phyloP scores from a whole-genome alignment of 139 green algal genomes.

The Asterochloris erici region DNA sequence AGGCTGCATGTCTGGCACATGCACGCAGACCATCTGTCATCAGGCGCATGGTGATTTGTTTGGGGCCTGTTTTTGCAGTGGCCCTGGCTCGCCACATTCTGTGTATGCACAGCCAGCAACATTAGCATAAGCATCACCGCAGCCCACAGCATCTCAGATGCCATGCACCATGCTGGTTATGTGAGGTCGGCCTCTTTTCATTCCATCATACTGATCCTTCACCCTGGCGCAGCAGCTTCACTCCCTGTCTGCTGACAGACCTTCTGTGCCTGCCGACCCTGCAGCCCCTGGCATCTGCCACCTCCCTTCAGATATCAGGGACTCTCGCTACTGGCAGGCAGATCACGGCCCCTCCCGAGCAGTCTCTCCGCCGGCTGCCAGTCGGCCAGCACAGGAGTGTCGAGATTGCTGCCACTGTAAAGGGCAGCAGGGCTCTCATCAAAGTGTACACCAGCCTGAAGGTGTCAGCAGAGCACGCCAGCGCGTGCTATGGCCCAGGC shows the following conservation, averaged over 20 bases:
- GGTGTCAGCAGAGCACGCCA: slow-evolving; percentile 30
- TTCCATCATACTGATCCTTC: neutral
- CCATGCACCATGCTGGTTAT: too few relatives aligned
- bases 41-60: too few relatives aligned
- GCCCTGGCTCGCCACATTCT: too few relatives aligned
- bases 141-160: too few relatives aligned
- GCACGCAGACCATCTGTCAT: too few relatives aligned
- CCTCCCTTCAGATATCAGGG: slow-evolving; percentile 26
- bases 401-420: slow-evolving; percentile 34
- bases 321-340: slow-evolving; percentile 54
- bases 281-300: slow-evolving; percentile 36
- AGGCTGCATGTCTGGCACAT: too few relatives aligned
- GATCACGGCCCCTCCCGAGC: slow-evolving; percentile 36
- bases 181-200: too few relatives aligned
- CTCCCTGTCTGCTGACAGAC: neutral
- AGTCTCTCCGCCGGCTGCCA: slow-evolving; percentile 11
- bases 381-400: slow-evolving; percentile 47
- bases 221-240: neutral
- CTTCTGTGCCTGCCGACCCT: neutral
- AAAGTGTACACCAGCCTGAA: slow-evolving; percentile 72
- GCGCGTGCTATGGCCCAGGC: slow-evolving; percentile 40
- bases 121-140: too few relatives aligned
- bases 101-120: too few relatives aligned
- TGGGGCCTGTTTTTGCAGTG: too few relatives aligned
- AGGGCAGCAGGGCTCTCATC: slow-evolving; percentile 50